Evolutionary conservation across 1,284 basidiomycete genomes (phyloP), one percentile per base, ranked within the genome.

Genomic region (Marasmius oreades): DNA sequence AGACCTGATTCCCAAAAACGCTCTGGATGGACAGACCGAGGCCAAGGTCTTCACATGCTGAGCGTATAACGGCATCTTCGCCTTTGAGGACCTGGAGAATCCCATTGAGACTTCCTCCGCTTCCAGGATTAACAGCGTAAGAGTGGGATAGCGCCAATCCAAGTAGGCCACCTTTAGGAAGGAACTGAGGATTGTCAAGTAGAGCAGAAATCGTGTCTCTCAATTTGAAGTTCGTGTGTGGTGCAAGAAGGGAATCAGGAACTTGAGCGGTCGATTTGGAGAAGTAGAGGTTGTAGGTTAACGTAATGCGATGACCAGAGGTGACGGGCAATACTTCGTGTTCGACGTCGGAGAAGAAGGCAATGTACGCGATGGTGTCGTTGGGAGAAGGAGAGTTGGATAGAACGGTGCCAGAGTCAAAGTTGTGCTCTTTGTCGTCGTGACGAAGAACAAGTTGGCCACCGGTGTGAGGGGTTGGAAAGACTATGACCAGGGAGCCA

Each of bases 401-500:
- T n/a, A n/a, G n/a, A n/a, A n/a, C n/a, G n/a, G n/a, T n/a, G n/a
- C n/a, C n/a, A n/a, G 71, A 68, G 58, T 77, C 69, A 59, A 77
- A 71, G 2, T 37, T 56, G 65, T 65, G 72, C 54, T 74, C 70
- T 11, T 67, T 26, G 14, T 53, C 62, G 12, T 59, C 55, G 46
- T 76, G 68, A 26, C 70, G 68, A 3, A 78, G 64, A 14, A 69
- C 36, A 5, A 80, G 66, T 2, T 60, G 55, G 1, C 76, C 77
- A 7, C 78, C 77, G 58, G 73, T 67, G 55, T 80, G 74, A 0
- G 61, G 16, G 0, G 75, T 75, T 18, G 74, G 74, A 56, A 70
- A 70, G 10, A 76, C 67, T 44, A 78, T 55, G 20, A 79, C 72
- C 12, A 79, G 77, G n/a, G n/a, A n/a, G n/a, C n/a, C n/a, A n/a